Conservation (phyloP, 2,329 filamentous ascomycete genomes). For the Trichoderma sp. region DNA sequence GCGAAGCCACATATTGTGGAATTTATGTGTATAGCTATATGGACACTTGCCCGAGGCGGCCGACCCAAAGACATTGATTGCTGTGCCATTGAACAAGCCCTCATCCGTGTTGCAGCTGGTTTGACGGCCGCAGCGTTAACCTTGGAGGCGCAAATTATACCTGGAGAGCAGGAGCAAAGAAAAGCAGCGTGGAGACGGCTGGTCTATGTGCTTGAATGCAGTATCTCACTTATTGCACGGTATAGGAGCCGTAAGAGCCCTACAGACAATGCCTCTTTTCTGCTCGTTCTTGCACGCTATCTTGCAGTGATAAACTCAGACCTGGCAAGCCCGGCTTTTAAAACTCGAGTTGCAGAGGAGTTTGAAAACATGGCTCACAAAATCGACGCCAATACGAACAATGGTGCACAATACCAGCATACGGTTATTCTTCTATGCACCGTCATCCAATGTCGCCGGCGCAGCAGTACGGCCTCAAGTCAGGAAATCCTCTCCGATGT, state of each 20-base stretch:
- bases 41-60: conserved; percentile 24
- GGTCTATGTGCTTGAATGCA: conserved; percentile 29
- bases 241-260: conserved; percentile 11
- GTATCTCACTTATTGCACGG: conserved; percentile 24
- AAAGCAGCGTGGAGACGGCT: conserved; percentile 27
- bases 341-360: conserved; percentile 25
- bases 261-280: conserved; percentile 25
- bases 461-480: conserved; percentile 39
- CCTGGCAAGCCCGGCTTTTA: conserved; percentile 14
- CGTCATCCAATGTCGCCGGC: conserved; percentile 48
- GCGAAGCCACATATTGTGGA: conserved; percentile 25
- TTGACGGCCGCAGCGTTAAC: conserved; percentile 29
- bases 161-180: conserved; percentile 16
- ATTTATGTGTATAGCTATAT: conserved; percentile 29
- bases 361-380: conserved; percentile 24
- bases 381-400: conserved; percentile 21
- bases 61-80: conserved; percentile 10
- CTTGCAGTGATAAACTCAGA: conserved; percentile 26
- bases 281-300: conserved; percentile 30
- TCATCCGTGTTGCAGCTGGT: conserved; percentile 34
- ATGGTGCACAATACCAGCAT: conserved; percentile 28
- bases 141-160: conserved; percentile 17
- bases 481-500: conserved; percentile 40
- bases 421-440: conserved; percentile 43
- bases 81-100: conserved; percentile 26